A percentile compares a stretch with the other conserved stretches of the same genome.
Evolutionary conservation across 352 stramenopile genomes (phyloP).

Genomic region (Pythium insidiosum): DNA sequence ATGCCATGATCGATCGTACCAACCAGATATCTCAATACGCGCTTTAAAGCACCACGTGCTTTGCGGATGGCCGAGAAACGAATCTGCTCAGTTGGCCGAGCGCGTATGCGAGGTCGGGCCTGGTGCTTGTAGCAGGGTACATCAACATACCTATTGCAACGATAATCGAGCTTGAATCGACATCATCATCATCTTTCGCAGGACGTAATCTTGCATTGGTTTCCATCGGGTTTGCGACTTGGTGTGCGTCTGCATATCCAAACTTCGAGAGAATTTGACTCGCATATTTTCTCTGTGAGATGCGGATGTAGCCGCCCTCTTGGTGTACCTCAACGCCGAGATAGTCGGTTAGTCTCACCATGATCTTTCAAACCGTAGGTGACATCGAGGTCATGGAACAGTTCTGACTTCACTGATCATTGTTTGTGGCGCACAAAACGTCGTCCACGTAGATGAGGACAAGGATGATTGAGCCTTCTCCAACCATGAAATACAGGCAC

Average conservation of each 20-base stretch:
- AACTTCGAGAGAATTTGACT: conserved; percentile 1
- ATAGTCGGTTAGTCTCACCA: not conserved
- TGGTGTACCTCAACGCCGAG: conserved; percentile 1
- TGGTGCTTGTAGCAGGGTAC: conserved; percentile 18
- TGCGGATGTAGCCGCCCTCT: not conserved
- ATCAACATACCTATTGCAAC: conserved; percentile 13
- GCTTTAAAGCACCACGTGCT: conserved; percentile 8
- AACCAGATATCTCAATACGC: conserved; percentile 4
- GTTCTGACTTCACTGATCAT: conserved; percentile 8
- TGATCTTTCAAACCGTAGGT: conserved; percentile 22
- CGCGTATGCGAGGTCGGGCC: conserved; percentile 16
- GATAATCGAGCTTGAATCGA: conserved; percentile 8
- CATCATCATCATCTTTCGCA: not conserved
- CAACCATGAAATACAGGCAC: conserved; percentile 6
- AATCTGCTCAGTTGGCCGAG: conserved; percentile 16
- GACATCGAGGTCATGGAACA: conserved; percentile 12
- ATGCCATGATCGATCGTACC: conserved; percentile 1
- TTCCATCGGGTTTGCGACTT: not conserved
- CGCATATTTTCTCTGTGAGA: conserved; percentile 3
- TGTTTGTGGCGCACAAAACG: conserved; percentile 16
- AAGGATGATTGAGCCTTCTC: conserved; percentile 6
- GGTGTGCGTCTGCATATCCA: not conserved
- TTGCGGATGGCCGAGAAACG: conserved; percentile 4
- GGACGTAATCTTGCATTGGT: not conserved
- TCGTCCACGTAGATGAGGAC: conserved; percentile 19